Evolutionary conservation across 441 rosid species (phyloP).

Genomic region (Pelargonium myrrhifolium): DNA sequence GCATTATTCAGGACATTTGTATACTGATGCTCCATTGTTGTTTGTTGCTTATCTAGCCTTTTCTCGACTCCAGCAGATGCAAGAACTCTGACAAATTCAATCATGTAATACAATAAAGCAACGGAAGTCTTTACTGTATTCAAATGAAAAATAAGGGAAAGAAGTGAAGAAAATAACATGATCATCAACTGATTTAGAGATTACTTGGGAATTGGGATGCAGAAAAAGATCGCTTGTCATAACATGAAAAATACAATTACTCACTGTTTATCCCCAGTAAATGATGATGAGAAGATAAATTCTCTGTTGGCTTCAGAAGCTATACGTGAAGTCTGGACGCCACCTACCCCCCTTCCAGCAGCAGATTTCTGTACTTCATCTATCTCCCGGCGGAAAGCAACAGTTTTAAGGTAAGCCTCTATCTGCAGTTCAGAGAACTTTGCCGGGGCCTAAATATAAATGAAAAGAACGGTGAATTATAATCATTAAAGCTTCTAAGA

Average conservation of each 20-base stretch:
- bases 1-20: constrained; percentile 26
- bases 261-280: constrained; percentile 87
- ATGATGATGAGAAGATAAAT: constrained; percentile 85
- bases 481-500: constrained; percentile 7
- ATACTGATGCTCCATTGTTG: constrained; percentile 23
- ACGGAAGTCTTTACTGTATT: constrained; percentile 15
- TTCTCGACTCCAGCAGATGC: constrained; percentile 47
- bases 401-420: constrained; percentile 87
- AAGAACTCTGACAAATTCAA: constrained; percentile 44
- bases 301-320: constrained; percentile 96
- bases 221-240: neutral
- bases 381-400: constrained; percentile 91
- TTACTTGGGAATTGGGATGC: neutral
- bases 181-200: constrained; percentile 4
- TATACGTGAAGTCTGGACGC: constrained; percentile 81
- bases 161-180: constrained; percentile 3
- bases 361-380: constrained; percentile 89
- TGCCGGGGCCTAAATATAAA: constrained; percentile 62
- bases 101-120: constrained; percentile 11
- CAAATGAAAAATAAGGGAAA: neutral
- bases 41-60: constrained; percentile 34
- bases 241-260: constrained; percentile 23
- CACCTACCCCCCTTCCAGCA: constrained; percentile 76
- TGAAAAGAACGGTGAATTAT: constrained; percentile 16
- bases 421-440: constrained; percentile 90